phyloP scores from a whole-genome alignment of 768 basidiomycete species.

The Serendipita sp. region DNA sequence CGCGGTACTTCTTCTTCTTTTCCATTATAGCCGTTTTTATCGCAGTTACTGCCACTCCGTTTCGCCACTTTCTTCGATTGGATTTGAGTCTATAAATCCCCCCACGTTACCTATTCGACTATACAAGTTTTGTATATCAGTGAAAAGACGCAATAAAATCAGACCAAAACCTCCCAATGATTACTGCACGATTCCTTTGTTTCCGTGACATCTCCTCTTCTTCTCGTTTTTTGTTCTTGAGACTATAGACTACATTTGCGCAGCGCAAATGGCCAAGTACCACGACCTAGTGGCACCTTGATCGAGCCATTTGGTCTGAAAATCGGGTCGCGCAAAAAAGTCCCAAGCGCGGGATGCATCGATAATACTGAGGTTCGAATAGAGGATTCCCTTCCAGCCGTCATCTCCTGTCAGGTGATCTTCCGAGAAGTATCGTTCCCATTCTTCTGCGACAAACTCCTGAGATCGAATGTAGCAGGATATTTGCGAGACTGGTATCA shows the following conservation, averaged over 20 bases:
- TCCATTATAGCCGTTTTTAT: no score
- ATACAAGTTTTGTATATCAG: no score
- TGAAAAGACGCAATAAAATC: no score
- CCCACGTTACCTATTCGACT: no score
- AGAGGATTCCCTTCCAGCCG: conserved; percentile 3
- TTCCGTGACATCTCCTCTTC: no score
- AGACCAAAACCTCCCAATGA: no score
- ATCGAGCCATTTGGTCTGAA: not conserved
- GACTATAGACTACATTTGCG: not conserved
- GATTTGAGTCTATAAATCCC: no score
- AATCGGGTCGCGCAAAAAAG: not conserved
- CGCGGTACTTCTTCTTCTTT: no score
- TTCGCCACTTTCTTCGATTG: no score
- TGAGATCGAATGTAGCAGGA: not conserved
- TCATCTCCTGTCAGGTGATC: not conserved
- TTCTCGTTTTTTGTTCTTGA: not conserved
- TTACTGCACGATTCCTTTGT: no score
- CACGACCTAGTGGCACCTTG: not conserved
- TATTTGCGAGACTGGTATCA: conserved; percentile 6
- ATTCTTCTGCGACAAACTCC: conserved; percentile 3
- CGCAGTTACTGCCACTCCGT: no score
- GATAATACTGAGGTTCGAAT: not conserved
- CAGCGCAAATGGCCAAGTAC: not conserved
- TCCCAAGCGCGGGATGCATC: not conserved
- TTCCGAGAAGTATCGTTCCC: conserved; percentile 1